Conservation (phyloP, 2,329 filamentous ascomycete species). For the Trichophaea hybrida region DNA sequence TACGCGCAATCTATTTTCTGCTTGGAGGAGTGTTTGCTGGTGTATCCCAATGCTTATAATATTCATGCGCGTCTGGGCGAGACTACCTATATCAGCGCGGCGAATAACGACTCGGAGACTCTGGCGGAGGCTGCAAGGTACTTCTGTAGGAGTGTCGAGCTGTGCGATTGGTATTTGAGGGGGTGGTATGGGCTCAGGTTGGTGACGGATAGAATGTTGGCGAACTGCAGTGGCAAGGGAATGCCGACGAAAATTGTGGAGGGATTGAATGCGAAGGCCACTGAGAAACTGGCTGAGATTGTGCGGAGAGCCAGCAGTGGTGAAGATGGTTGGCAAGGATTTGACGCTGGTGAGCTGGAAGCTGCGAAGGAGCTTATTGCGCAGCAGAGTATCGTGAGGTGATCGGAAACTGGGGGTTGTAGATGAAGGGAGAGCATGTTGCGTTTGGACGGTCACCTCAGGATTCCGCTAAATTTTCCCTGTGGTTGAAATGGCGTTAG, state of each 20-base stretch:
- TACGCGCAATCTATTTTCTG: conserved; percentile 75
- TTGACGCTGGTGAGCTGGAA: conserved; percentile 54
- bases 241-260: conserved; percentile 34
- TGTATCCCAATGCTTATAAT: conserved; percentile 90
- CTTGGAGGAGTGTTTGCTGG: conserved; percentile 75
- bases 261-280: conserved; percentile 57
- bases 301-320: conserved; percentile 47
- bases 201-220: conserved; percentile 47
- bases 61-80: conserved; percentile 62
- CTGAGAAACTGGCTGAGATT: conserved; percentile 61
- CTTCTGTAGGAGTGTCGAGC: conserved; percentile 79
- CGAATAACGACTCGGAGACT: conserved; percentile 10
- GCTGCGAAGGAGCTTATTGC: conserved; percentile 48
- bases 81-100: conserved; percentile 54
- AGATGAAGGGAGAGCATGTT: too few species aligned
- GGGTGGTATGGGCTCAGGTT: conserved; percentile 85
- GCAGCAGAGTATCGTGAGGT: not conserved
- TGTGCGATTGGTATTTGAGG: conserved; percentile 83
- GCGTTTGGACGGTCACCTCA: too few species aligned
- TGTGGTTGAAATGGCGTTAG: too few species aligned
- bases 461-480: too few species aligned
- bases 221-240: not conserved
- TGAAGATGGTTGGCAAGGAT: conserved; percentile 57
- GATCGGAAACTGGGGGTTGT: not conserved
- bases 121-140: conserved; percentile 63